Base-by-base conservation (phyloP, 805 yeast species). In the Priceomyces fermenticarens region DNA sequence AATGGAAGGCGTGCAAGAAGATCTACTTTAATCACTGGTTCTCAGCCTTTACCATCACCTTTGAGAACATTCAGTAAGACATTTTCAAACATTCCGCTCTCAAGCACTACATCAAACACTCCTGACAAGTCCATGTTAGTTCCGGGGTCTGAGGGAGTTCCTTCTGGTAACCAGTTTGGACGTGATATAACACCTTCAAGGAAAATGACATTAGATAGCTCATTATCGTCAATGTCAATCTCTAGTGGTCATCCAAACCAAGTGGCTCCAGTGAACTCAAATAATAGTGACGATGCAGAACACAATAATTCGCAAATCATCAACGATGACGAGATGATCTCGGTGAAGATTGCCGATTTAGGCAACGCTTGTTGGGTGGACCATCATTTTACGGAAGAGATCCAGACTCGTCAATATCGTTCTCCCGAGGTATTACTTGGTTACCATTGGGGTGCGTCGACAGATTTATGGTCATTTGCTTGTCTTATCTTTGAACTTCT, bases 381-480 rank as follows among this genome's bases (percentile, higher is more conserved):
- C 49, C 75, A 72, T 39, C 88, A 82, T 55, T 82, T 77, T 55
- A 80, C 86, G 3, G 78, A 80, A 51, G 85, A 81, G 53, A 81
- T 81, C 44, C 85, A 81, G 57, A 81, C 88, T 2, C 59, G 88
- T 42, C 86, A 81, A 51, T 81, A 81, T 53, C 60, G 88, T 29
- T 67, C 84, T 1, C 86, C 87, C 0, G 88, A 82, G 51, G 75
- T 80, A 2, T 66, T 82, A 4, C 55, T 82, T 30, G 93, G 95
- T 0, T 77, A 85, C 8, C 72, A 78, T 26, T 93, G 99, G 99
- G 99, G 99, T 1, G 89, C 96, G 39, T 81, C 91, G 40, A 83
- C 95, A 1, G 99, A 93, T 63, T 76, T 91, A 36, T 93, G 99
- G 99, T 86, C 96, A n/a, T 72, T 86, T 53, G 97, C 95, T 0